Conservation (phyloP, 2,329 filamentous ascomycete genomes). For the Tolypocladium paradoxum region DNA sequence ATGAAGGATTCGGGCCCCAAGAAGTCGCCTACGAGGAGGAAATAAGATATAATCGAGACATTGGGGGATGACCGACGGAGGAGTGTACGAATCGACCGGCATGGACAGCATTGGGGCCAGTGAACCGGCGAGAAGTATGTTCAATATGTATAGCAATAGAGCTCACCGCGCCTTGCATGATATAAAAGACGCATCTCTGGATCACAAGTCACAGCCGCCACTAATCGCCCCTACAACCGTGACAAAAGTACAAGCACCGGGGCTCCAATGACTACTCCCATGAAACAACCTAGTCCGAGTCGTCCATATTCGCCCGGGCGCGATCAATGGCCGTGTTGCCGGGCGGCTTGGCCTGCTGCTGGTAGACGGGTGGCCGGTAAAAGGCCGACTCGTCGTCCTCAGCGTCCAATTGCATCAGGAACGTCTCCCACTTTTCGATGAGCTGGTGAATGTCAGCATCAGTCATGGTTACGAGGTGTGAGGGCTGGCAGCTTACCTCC, state of each 20-base stretch:
- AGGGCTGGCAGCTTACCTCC: constrained; percentile 52
- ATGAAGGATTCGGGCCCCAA: constrained; percentile 26
- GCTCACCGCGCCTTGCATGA: constrained; percentile 22
- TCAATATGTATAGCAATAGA: constrained; percentile 23
- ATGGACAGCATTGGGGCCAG: constrained; percentile 3
- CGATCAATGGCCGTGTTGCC: constrained; percentile 51
- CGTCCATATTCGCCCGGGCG: constrained; percentile 47
- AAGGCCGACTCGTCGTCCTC: constrained; percentile 73
- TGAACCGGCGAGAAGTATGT: constrained; percentile 5
- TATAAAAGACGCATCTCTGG: constrained; percentile 19
- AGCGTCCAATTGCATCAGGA: constrained; percentile 88
- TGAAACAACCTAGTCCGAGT: constrained; percentile 39
- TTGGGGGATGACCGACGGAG: background rate
- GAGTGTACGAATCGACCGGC: background rate
- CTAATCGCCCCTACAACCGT: background rate
- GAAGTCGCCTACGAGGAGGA: constrained; percentile 37
- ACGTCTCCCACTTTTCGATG: constrained; percentile 95
- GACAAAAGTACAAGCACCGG: background rate
- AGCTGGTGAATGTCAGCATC: constrained; percentile 28
- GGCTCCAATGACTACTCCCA: background rate
- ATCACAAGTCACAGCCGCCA: constrained; percentile 3
- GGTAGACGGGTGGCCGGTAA: constrained; percentile 52
- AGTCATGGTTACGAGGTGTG: constrained; percentile 3
- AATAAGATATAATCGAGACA: constrained; percentile 15
- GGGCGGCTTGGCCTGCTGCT: constrained; percentile 34